Evolutionary conservation across 2,329 filamentous ascomycete species (phyloP).

Genomic region (Penicillium sp.): DNA sequence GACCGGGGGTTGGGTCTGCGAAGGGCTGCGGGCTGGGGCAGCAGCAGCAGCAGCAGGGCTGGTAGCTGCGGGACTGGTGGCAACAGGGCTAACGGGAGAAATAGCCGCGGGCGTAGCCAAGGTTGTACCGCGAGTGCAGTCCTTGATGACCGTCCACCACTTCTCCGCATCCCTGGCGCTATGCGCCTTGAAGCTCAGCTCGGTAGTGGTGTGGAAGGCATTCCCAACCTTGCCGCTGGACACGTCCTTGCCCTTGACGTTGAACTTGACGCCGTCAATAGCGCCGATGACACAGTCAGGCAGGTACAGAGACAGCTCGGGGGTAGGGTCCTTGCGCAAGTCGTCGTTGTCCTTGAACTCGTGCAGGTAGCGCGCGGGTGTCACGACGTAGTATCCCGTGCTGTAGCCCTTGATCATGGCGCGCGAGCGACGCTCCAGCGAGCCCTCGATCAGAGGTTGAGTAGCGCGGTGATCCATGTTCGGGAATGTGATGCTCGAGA

Average conservation of each 20-base stretch:
- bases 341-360: conserved; percentile 94
- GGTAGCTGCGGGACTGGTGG: neutral
- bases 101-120: neutral
- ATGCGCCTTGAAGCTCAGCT: conserved; percentile 86
- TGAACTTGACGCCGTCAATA: conserved; percentile 79
- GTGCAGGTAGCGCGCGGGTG: conserved; percentile 83
- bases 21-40: conserved; percentile 11
- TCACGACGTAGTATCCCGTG: conserved; percentile 86
- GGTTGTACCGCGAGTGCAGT: conserved; percentile 23
- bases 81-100: conserved; percentile 11
- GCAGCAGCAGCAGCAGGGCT: neutral
- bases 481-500: conserved; percentile 77
- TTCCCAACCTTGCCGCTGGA: conserved; percentile 74
- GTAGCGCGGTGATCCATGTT: conserved; percentile 85
- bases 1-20: conserved; percentile 24
- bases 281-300: conserved; percentile 82
- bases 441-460: conserved; percentile 81
- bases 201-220: conserved; percentile 77
- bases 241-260: conserved; percentile 90
- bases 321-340: conserved; percentile 59
- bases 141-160: conserved; percentile 75
- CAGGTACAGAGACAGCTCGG: conserved; percentile 87
- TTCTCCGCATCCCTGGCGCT: conserved; percentile 76
- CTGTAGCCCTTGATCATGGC: conserved; percentile 79
- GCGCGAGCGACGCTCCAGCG: conserved; percentile 85